Conservation (phyloP, 805 yeast genomes). For the Yarrowia sp. region DNA sequence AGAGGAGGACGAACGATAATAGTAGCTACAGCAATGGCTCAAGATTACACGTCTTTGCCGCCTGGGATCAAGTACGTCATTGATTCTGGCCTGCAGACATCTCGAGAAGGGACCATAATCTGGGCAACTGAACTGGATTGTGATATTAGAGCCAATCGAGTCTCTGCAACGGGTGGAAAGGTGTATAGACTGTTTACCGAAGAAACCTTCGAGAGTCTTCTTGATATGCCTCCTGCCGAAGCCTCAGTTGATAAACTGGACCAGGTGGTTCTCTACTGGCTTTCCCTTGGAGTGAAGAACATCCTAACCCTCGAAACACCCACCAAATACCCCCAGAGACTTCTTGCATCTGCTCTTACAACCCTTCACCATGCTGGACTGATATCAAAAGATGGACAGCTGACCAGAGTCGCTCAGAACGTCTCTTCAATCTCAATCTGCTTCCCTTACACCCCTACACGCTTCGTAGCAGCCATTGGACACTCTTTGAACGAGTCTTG, state of each 20-base stretch:
- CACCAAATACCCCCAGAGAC: conserved; percentile 1
- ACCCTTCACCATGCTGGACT: neutral
- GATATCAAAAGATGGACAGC: neutral
- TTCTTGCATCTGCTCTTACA: neutral
- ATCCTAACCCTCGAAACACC: neutral
- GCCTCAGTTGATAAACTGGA: neutral
- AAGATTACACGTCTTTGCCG: conserved; percentile 17
- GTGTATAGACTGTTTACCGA: conserved; percentile 23
- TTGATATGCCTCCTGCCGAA: conserved; percentile 3
- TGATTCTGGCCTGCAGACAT: conserved; percentile 9
- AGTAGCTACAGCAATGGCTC: conserved; percentile 12
- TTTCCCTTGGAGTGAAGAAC: conserved; percentile 6
- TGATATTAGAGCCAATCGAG: conserved; percentile 13
- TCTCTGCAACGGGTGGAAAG: conserved; percentile 9
- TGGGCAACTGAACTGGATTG: conserved; percentile 18
- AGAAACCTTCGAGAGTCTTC: neutral
- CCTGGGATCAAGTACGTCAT: conserved; percentile 8
- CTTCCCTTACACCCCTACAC: conserved; percentile 1
- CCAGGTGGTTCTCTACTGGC: conserved; percentile 1
- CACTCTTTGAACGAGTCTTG: neutral
- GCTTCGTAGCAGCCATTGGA: conserved; percentile 10
- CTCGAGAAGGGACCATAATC: neutral
- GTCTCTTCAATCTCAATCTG: neutral
- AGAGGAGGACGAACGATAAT: conserved; percentile 7
- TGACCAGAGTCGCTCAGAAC: neutral